Conservation (phyloP, 1,139 yeast genomes). For the Yamadazyma triangularis region DNA sequence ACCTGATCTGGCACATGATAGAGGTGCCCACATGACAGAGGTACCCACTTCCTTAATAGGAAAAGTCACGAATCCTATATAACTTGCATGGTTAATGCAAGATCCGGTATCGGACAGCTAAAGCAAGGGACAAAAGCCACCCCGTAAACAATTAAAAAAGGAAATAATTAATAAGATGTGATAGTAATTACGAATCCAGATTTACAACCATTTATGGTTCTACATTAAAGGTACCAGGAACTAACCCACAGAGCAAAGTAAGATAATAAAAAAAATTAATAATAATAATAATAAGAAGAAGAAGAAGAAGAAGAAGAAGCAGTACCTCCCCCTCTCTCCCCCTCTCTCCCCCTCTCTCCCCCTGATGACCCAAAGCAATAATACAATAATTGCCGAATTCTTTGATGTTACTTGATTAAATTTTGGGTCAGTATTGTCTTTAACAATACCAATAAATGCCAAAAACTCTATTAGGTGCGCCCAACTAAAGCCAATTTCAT, state of each 20-base stretch:
- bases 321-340: too few species aligned
- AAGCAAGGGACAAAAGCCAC: not conserved
- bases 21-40: not conserved
- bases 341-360: too few species aligned
- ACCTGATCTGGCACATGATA: too few species aligned
- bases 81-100: not conserved
- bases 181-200: too few species aligned
- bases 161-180: too few species aligned
- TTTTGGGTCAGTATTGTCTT: too few species aligned
- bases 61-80: too few species aligned
- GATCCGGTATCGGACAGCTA: too few species aligned
- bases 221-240: not conserved
- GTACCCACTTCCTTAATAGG: not conserved
- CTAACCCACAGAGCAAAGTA: not conserved
- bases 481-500: not conserved
- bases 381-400: too few species aligned
- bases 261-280: not conserved
- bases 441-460: not conserved
- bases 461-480: not conserved
- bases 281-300: too few species aligned
- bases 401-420: not conserved
- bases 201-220: too few species aligned
- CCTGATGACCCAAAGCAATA: too few species aligned
- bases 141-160: not conserved
- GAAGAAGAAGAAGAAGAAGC: not conserved